Conservation (phyloP, 2,329 filamentous ascomycete genomes). For the Talaromyces sp. region DNA sequence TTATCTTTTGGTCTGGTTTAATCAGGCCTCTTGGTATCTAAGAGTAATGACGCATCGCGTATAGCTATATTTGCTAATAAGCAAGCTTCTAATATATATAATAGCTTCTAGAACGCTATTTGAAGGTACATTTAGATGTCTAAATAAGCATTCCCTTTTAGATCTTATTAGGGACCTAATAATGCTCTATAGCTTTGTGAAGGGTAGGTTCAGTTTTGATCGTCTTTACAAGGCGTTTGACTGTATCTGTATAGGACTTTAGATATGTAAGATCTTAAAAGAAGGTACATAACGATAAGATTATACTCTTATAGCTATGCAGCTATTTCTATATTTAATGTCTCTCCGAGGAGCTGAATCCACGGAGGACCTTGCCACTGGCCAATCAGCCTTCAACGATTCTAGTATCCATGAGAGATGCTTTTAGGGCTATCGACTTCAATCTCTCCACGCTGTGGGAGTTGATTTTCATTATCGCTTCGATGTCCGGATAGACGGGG, state of each 20-base stretch:
- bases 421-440: conserved; percentile 25
- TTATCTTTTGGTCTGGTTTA: neutral
- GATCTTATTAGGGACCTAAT: neutral
- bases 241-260: neutral
- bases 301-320: conserved; percentile 8
- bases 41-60: conserved; percentile 25
- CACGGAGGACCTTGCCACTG: conserved; percentile 26
- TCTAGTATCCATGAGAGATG: conserved; percentile 19
- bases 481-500: conserved; percentile 5
- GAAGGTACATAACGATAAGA: neutral
- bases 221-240: neutral
- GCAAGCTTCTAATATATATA: conserved; percentile 8
- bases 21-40: conserved; percentile 2
- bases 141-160: neutral
- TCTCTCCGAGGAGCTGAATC: conserved; percentile 24
- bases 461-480: conserved; percentile 22
- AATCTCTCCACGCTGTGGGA: conserved; percentile 26
- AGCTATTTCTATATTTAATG: conserved; percentile 25
- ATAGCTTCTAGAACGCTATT: neutral
- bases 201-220: neutral
- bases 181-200: neutral
- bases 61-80: conserved; percentile 26
- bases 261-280: neutral
- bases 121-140: neutral
- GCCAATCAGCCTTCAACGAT: conserved; percentile 21